Base-by-base conservation (phyloP, 495 filamentous ascomycete species). In the Recurvomyces mirabilis region DNA sequence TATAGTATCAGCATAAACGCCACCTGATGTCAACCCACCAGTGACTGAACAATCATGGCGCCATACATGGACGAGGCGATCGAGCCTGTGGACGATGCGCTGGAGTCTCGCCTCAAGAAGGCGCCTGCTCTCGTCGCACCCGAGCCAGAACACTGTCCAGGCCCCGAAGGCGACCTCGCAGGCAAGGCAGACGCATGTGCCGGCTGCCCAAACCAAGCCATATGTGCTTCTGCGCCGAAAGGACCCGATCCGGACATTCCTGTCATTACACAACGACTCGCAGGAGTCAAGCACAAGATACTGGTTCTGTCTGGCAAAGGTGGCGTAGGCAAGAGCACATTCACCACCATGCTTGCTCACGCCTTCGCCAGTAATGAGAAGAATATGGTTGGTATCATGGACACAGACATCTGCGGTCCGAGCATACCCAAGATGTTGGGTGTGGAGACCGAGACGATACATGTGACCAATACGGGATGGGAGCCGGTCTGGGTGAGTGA, bases 351-450 rank as follows among this genome's bases (percentile, higher is more conserved):
- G 45, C 77, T 98, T 0, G 81, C 86, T 10, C 82, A 91, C 55
- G 87, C 79, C 0, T 89, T 96, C 42, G 86, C 93, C 0, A 69
- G 75, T 12, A 81, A 89, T 58, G 73, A 78, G 1, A 75, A 76
- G 9, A 76, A 64, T 15, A 83, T 77, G 9, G 81, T 98, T 4
- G 89, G 88, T 10, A 76, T 98, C 40, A 93, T 94, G 83, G 91
- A 98, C 58, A 89, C 89, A 1, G 91, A 98, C 64, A 91, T 98
- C 50, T 91, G 84, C 62, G 91, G 91, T 0, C 91, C 91, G 0
- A 82, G 75, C 37, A 94, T 96, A 44, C 91, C 91, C 0, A 93
- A 93, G 65, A 95, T 98, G 93, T 84, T 98, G 76, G 91, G 93
- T 15, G 89, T 94, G 1, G 86, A 94, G 63, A 60, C 73, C 4